Base-by-base conservation (phyloP, 2,329 filamentous ascomycete species). In the Gremmenia infestans region DNA sequence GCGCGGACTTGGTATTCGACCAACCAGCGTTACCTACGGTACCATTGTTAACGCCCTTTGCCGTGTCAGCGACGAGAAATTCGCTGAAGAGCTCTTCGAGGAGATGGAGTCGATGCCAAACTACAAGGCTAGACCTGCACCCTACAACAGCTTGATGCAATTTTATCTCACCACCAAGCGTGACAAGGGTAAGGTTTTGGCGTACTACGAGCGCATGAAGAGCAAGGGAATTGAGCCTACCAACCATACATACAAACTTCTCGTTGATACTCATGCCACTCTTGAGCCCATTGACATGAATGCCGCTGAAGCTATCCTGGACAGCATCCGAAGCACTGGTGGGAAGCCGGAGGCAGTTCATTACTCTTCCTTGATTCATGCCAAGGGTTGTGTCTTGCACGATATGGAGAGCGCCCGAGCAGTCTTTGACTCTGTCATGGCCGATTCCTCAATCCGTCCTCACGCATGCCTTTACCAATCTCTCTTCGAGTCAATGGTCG, bases 71-170 rank as follows among this genome's bases (percentile, higher is more conserved):
- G 94, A 99, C 66, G 93, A 97, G 76, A 95, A 93, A 70, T 96
- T 97, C 71, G 94, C 94, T 28, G 94, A 97, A 70, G 91, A 97
- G 73, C 84, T 97, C 66, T 99, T 99, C 69, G 91, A 97, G 69
- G 94, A 99, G 77, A 99, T 99, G 94, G 94, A 99, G 77, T 85
- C 87, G 48, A 96, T 96, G 87, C 88, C 91, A 55, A 99, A 99
- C 78, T 99, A 99, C 82, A 97, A 97, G 79, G 91, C 94, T 42
- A 88, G 94, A 9, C 92, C 94, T 25, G 94, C 94, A 23, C 94
- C 94, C 0, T 99, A 99, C 80, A 97, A 99, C 79, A 96, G 91
- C 74, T 89, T 99, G 86, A 99, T 99, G 85, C 94, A 99, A 72
- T 97, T 96, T 77, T 99, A 97, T 82, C 79, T 97, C 64, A 96